Conservation (phyloP, 257 asterid species). For the Gentiana straminea region DNA sequence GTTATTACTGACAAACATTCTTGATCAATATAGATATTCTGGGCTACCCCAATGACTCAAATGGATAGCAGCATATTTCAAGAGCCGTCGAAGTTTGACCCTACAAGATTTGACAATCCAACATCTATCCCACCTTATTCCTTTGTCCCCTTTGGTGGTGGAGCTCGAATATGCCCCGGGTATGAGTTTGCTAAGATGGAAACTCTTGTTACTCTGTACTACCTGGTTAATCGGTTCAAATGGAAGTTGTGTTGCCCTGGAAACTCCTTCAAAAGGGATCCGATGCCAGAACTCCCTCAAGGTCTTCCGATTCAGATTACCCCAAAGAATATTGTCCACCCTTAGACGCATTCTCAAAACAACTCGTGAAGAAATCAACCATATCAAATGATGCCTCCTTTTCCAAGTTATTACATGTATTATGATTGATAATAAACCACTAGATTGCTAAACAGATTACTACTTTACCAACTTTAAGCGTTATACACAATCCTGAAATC, state of each 20-base stretch:
- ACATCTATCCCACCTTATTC: slow-evolving; percentile 40
- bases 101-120: slow-evolving; percentile 32
- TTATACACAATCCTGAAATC: too few relatives aligned
- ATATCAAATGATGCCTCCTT: too few relatives aligned
- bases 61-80: slow-evolving; percentile 42
- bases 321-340: slow-evolving; percentile 5
- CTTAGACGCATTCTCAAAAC: too few relatives aligned
- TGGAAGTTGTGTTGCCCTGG: slow-evolving; percentile 42
- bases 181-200: slow-evolving; percentile 55
- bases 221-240: slow-evolving; percentile 31
- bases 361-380: too few relatives aligned
- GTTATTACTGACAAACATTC: too few relatives aligned
- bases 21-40: slow-evolving; percentile 27
- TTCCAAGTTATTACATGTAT: too few relatives aligned
- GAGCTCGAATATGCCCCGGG: slow-evolving; percentile 58
- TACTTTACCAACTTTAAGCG: too few relatives aligned
- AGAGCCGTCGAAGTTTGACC: slow-evolving; percentile 44
- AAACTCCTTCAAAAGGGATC: slow-evolving; percentile 29
- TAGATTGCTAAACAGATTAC: too few relatives aligned
- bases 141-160: slow-evolving; percentile 54
- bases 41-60: slow-evolving; percentile 51
- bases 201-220: slow-evolving; percentile 33
- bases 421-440: too few relatives aligned
- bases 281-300: slow-evolving; percentile 39
- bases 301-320: slow-evolving; percentile 38